phyloP scores from a whole-genome alignment of 1,139 yeast species.

The Protomyces lactucae-debilis region DNA sequence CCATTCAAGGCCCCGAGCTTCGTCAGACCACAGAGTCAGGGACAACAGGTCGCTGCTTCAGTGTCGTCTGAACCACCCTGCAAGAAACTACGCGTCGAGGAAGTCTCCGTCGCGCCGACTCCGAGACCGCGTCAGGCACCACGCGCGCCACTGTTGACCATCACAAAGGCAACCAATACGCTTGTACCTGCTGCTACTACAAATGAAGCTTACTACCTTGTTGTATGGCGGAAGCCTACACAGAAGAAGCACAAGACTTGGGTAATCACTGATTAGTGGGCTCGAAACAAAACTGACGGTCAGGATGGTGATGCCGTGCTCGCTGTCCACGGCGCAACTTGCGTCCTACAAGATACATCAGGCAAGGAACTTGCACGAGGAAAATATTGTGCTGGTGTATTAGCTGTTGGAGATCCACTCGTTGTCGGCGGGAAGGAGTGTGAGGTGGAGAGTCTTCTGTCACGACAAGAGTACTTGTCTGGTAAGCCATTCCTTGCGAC shows the following conservation, averaged over 20 bases:
- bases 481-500: constrained; percentile 24
- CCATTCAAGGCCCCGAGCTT: neutral
- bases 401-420: constrained; percentile 45
- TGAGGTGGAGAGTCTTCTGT: constrained; percentile 50
- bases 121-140: neutral
- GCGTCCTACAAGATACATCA: constrained; percentile 34
- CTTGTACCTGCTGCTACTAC: neutral
- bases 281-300: neutral
- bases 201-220: constrained; percentile 35
- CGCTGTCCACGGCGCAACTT: constrained; percentile 34
- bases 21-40: neutral
- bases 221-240: constrained; percentile 68
- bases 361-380: constrained; percentile 33
- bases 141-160: constrained; percentile 13
- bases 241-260: constrained; percentile 82
- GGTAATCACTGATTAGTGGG: constrained; percentile 38
- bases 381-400: constrained; percentile 29
- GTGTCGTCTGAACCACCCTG: neutral
- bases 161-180: neutral
- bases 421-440: constrained; percentile 51
- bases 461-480: constrained; percentile 33
- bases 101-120: neutral
- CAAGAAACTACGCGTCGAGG: neutral
- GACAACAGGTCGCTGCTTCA: neutral
- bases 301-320: constrained; percentile 76